Evolutionary conservation across 2,329 filamentous ascomycete genomes (phyloP), one percentile per base, ranked within the genome.

Genomic region (Coniochaeta ligniaria): DNA sequence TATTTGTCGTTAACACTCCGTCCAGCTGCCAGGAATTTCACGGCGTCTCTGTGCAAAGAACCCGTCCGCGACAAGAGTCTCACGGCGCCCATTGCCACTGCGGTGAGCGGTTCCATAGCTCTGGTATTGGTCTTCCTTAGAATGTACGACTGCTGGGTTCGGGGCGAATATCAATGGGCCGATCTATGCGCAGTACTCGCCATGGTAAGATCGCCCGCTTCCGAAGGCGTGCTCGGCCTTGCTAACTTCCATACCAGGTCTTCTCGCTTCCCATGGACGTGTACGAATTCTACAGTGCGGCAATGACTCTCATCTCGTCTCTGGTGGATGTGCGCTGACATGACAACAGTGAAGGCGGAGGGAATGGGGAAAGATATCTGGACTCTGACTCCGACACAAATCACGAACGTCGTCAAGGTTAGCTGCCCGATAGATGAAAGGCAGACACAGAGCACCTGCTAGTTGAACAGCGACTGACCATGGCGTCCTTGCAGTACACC

Each of bases 351-450:
- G 50, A 54, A 31, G 50, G 26, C 24, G 3, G 50, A 54, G 24
- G 22, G 50, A 31, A 31, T 54, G 24, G 50, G 50, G 4, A 54
- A 54, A 31, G 50, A 54, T 24, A 54, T 54, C 9, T 54, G 50
- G 50, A 54, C 50, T 31, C 50, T 54, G 24, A 54, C 26, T n/a
- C 50, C 50, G 31, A 3, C 31, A 17, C 50, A 54, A 17, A 54
- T 54, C 26, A 54, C 50, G 17, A 54, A 54, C 50, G 50, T 54
- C 24, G 26, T 54, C 43, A 62, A 62, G 59, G 61, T 60, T 31
- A 35, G 61, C 24, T 9, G 6, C 54, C 8, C n/a, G n/a, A 36
- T 14, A 41, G 8, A 41, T 11, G 5, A 12, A 4, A 7, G 4
- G 16, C 11, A 12, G 36, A 17, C 9, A 41, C 36, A 11, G 36